phyloP scores from a whole-genome alignment of 148 eudicot genomes.

The Persicaria tinctoria region DNA sequence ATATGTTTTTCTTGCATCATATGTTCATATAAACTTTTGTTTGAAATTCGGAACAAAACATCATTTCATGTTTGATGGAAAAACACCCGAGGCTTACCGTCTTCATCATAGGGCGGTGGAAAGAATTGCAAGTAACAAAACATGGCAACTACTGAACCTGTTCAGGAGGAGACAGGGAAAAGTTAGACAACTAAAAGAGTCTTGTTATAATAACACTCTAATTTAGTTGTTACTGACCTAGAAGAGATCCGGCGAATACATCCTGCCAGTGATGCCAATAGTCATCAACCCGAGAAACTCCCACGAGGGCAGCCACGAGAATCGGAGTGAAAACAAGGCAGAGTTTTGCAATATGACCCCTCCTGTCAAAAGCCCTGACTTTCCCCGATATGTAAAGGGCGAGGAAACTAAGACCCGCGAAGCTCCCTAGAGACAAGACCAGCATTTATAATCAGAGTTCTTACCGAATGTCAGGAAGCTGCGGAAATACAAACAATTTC shows the following conservation, averaged over 20 bases:
- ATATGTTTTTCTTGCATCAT: not conserved
- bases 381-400: slow-evolving; percentile 70
- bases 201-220: not conserved
- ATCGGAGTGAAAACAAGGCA: slow-evolving; percentile 59
- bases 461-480: not conserved
- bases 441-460: not conserved
- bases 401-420: slow-evolving; percentile 81
- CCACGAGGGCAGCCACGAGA: slow-evolving; percentile 67
- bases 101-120: slow-evolving; percentile 75
- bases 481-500: too few relatives aligned
- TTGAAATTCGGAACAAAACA: too few relatives aligned
- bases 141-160: slow-evolving; percentile 67
- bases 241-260: slow-evolving; percentile 75
- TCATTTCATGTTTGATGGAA: too few relatives aligned
- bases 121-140: slow-evolving; percentile 97
- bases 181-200: not conserved
- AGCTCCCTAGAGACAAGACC: slow-evolving; percentile 52
- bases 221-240: slow-evolving; percentile 42
- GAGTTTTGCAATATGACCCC: slow-evolving; percentile 76
- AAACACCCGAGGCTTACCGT: slow-evolving; percentile 41
- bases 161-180: slow-evolving; percentile 9
- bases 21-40: too few relatives aligned
- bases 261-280: slow-evolving; percentile 99
- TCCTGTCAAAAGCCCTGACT: slow-evolving; percentile 56
- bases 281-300: slow-evolving; percentile 87